Evolutionary conservation across 2,329 filamentous ascomycete genomes (phyloP).

Genomic region (Neofusicoccum laricinum): DNA sequence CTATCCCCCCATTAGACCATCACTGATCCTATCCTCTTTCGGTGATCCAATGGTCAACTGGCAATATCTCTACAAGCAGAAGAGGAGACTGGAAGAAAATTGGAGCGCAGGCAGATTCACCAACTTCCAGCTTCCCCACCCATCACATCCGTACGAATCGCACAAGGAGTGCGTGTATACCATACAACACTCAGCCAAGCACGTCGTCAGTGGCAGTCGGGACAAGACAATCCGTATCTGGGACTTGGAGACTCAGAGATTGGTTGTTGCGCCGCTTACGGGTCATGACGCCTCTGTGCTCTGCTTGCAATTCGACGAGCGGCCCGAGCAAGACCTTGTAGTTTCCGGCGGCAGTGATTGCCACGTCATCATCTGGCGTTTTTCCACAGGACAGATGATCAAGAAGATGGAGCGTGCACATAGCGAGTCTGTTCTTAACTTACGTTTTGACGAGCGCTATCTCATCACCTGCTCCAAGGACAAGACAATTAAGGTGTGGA

Average conservation of each 20-base stretch:
- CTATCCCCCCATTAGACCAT: conserved; percentile 30
- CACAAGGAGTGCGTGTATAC: conserved; percentile 94
- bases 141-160: conserved; percentile 72
- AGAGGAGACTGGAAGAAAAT: conserved; percentile 80
- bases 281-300: conserved; percentile 86
- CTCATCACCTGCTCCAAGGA: conserved; percentile 97
- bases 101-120: conserved; percentile 80
- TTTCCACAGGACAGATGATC: conserved; percentile 82
- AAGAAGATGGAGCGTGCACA: conserved; percentile 77
- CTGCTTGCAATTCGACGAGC: conserved; percentile 91
- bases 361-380: conserved; percentile 86
- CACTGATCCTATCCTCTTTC: conserved; percentile 30
- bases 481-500: conserved; percentile 95
- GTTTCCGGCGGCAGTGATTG: conserved; percentile 93
- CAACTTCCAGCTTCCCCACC: conserved; percentile 90
- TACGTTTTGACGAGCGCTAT: conserved; percentile 86
- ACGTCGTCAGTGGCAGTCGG: conserved; percentile 88
- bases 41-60: conserved; percentile 71
- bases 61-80: conserved; percentile 89
- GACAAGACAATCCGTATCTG: conserved; percentile 87
- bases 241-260: conserved; percentile 77
- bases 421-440: conserved; percentile 85
- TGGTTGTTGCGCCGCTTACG: conserved; percentile 68
- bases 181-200: conserved; percentile 81
- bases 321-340: conserved; percentile 84